phyloP scores from a whole-genome alignment of 2,329 filamentous ascomycete genomes.

The Bipolaris zeicola region DNA sequence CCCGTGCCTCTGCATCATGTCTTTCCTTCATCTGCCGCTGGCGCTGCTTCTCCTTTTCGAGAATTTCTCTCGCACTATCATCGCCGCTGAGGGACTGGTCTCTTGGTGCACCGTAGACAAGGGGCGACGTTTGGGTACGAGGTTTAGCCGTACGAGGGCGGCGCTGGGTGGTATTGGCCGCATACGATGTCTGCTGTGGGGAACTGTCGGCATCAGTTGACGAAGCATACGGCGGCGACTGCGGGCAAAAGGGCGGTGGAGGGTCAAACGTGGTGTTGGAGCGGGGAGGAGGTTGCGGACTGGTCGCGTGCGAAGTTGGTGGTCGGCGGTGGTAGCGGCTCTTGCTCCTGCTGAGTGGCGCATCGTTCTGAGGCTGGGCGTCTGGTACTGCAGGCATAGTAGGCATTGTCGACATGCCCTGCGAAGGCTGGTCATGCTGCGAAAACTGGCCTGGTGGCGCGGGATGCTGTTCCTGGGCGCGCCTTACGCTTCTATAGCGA shows the following conservation, averaged over 20 bases:
- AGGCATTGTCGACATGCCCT: constrained; percentile 24
- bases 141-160: constrained; percentile 35
- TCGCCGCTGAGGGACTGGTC: constrained; percentile 32
- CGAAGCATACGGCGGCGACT: constrained; percentile 19
- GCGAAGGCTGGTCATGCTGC: constrained; percentile 21
- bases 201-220: constrained; percentile 39
- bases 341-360: constrained; percentile 45
- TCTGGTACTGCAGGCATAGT: constrained; percentile 34
- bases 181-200: constrained; percentile 26
- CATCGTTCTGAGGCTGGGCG: constrained; percentile 26
- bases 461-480: constrained; percentile 46
- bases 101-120: constrained; percentile 21
- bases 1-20: constrained; percentile 42
- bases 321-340: constrained; percentile 50
- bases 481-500: constrained; percentile 64
- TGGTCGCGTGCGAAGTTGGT: constrained; percentile 32
- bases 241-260: constrained; percentile 17
- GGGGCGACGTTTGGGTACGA: constrained; percentile 25
- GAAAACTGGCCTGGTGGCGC: constrained; percentile 12
- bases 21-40: constrained; percentile 39
- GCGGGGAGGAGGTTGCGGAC: constrained; percentile 29
- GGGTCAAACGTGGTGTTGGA: constrained; percentile 28
- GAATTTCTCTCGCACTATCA: constrained; percentile 40
- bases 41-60: constrained; percentile 41
- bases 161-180: constrained; percentile 30